A percentile compares a stretch with the other conserved stretches of the same genome.
Evolutionary conservation across 2,329 filamentous ascomycete genomes (phyloP).

Genomic region (Fusarium fracticaudum): DNA sequence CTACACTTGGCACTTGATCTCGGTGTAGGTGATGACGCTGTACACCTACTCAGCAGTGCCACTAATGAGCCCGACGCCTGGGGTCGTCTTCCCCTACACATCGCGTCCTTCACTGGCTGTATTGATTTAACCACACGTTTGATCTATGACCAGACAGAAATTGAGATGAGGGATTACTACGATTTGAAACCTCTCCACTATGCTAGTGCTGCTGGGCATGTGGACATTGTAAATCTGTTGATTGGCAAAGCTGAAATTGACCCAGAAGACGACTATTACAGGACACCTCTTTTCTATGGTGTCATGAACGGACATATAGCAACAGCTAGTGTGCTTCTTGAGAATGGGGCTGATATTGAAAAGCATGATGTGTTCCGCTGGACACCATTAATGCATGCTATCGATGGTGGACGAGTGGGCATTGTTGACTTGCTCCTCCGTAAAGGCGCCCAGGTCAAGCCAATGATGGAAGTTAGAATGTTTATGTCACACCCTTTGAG

Average conservation of each 20-base stretch:
- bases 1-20: not conserved
- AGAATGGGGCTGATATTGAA: not conserved
- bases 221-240: not conserved
- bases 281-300: fast-evolving
- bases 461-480: fast-evolving
- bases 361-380: fast-evolving
- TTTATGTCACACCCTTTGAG: fast-evolving
- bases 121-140: not conserved
- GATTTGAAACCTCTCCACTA: not conserved
- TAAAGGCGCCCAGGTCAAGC: not conserved
- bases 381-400: not conserved
- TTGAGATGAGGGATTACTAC: fast-evolving
- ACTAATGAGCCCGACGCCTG: not conserved
- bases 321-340: not conserved
- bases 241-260: not conserved
- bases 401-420: not conserved
- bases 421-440: not conserved
- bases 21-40: not conserved
- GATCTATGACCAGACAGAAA: not conserved
- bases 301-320: not conserved
- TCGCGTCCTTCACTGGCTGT: not conserved
- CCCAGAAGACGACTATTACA: fast-evolving
- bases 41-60: not conserved
- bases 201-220: not conserved
- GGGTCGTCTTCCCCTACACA: not conserved